A percentile compares a stretch with the other conserved stretches of the same genome.
Evolutionary conservation across 179 eudicot genomes (phyloP).

Genomic region (Spergularia azorica): DNA sequence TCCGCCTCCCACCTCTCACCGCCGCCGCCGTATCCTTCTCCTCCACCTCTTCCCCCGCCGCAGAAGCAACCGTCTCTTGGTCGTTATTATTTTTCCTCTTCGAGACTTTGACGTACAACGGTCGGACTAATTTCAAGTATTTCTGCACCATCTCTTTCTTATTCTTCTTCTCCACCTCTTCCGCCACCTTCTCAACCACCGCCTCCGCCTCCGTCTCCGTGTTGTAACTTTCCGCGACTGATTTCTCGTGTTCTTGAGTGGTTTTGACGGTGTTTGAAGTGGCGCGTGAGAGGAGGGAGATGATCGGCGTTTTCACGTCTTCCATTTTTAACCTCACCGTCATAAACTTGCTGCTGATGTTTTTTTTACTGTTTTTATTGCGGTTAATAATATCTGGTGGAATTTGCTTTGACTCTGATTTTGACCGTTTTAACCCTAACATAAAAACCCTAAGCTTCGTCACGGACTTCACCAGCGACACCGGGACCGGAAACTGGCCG

Average conservation of each 20-base stretch:
- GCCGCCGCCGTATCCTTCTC: conserved; percentile 17
- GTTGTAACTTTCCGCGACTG: not conserved
- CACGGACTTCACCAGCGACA: conserved; percentile 45
- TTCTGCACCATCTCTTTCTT: conserved; percentile 58
- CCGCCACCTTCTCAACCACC: not conserved
- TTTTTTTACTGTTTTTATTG: not conserved
- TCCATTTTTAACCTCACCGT: conserved; percentile 58
- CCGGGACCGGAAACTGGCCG: conserved; percentile 26
- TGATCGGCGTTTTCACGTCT: conserved; percentile 54
- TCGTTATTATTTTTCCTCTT: conserved; percentile 35
- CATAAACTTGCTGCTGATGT: conserved; percentile 29
- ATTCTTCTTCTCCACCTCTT: conserved; percentile 40
- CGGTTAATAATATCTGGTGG: conserved; percentile 8
- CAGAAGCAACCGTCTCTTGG: not conserved
- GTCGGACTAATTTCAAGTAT: conserved; percentile 70
- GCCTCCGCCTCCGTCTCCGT: no score
- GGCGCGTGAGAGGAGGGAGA: conserved; percentile 64
- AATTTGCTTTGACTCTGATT: conserved; percentile 32
- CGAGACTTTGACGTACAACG: conserved; percentile 61
- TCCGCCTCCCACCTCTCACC: conserved; percentile 22
- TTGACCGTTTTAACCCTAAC: conserved; percentile 58
- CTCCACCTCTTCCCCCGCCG: conserved; percentile 21
- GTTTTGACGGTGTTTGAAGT: conserved; percentile 14
- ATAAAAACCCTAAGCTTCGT: conserved; percentile 52
- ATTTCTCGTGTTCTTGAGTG: conserved; percentile 3